Evolutionary conservation across 2,329 filamentous ascomycete genomes (phyloP), one percentile per base, ranked within the genome.

Genomic region (Penicillium crustosum): DNA sequence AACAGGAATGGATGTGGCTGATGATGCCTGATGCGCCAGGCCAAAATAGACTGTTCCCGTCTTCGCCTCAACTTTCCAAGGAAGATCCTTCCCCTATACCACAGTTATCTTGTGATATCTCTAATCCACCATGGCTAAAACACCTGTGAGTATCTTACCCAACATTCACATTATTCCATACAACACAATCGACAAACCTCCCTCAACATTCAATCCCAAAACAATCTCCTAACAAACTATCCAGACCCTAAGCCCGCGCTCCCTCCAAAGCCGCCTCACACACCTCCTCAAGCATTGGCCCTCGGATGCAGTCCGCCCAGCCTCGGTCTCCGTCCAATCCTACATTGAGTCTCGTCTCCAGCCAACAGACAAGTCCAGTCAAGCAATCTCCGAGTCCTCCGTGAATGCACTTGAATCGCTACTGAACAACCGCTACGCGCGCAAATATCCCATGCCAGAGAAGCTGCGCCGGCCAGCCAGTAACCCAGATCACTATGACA

Each of bases 351-450:
- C 66, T 25, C 70, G 70, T 45, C 63, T 77, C 33, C 58, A 56
- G 7, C 36, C 60, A 58, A 44, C 56, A 63, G 17, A 62, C 44
- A 56, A 63, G 55, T 45, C 61, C 39, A 48, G 53, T 41, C 61
- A 62, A 55, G 57, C 57, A 27, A 64, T 72, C 53, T 68, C 72
- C 54, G 65, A 75, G 68, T 59, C 72, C n/a, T 75, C 73, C 23
- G 66, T 85, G 53, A 86, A 86, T 64, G 84, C 83, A 5, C 78
- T 87, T 1, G 85, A 83, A 61, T 79, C 82, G 2, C 73, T 88
- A n/a, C 74, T 88, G 3, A 83, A 86, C 62, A 79, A 87, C 67
- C 74, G 82, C 49, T 86, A 85, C 65, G 75, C 72, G 47, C 82
- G 79, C 38, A 67, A 78, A 66, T 83, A 80, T 60, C 81, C 81